Conservation (phyloP, 2,329 filamentous ascomycete species). For the Dothiorella sarmentorum region DNA sequence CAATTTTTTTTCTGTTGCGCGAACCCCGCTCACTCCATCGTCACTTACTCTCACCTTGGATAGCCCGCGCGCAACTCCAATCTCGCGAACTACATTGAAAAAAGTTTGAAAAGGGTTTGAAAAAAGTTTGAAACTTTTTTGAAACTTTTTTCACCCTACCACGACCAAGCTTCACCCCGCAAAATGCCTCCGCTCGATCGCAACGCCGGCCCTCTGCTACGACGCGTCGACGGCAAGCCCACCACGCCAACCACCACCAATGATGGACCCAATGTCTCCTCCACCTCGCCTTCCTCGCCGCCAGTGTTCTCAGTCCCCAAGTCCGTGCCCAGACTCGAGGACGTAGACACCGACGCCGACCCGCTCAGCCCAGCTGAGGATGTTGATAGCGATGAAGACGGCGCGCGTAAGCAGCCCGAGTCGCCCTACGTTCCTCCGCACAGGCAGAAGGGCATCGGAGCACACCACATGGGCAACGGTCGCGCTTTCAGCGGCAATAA, state of each 20-base stretch:
- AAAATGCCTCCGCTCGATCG: background rate
- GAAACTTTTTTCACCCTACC: no score
- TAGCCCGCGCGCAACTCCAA: no score
- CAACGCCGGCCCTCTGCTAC: background rate
- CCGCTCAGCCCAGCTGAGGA: background rate
- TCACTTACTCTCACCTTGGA: no score
- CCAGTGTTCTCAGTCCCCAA: background rate
- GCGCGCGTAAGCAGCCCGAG: no score
- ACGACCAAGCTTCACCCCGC: no score
- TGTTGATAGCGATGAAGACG: no score
- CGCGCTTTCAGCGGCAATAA: background rate
- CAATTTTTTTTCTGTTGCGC: no score
- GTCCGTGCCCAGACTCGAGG: background rate
- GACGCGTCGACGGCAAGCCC: background rate
- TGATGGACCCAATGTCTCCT: background rate
- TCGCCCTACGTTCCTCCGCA: background rate
- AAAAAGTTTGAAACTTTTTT: no score
- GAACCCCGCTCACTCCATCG: background rate
- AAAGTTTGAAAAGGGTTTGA: no score
- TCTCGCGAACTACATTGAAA: no score
- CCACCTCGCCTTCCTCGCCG: background rate
- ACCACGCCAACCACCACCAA: no score
- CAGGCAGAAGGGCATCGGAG: background rate
- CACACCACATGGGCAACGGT: background rate
- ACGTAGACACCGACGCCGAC: background rate